Evolutionary conservation across 1,284 basidiomycete species (phyloP).

Genomic region (Inonotus obliquus): DNA sequence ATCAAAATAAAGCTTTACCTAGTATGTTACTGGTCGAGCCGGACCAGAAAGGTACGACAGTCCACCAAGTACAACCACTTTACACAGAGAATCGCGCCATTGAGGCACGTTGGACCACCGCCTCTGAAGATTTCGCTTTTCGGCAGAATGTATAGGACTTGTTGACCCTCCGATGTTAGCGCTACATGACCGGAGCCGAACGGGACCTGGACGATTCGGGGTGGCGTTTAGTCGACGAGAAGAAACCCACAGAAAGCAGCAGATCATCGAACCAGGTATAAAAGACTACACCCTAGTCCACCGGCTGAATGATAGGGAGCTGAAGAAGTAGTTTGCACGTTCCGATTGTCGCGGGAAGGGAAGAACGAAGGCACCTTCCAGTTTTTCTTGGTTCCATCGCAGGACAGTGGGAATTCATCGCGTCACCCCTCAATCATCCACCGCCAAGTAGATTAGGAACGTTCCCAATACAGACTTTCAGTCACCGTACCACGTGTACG

Average conservation of each 20-base stretch:
- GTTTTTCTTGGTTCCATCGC: not conserved
- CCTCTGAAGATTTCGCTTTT: not conserved
- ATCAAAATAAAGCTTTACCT: too few species aligned
- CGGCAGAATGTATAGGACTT: not conserved
- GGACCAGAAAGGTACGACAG: not conserved
- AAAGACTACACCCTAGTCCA: not conserved
- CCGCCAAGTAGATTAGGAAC: not conserved
- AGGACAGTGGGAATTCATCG: not conserved
- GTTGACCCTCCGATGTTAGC: not conserved
- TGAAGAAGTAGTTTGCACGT: not conserved
- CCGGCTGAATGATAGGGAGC: too few species aligned
- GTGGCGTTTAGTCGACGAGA: not conserved
- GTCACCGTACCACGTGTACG: slow-evolving; percentile 20
- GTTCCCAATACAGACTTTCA: not conserved
- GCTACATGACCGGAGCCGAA: not conserved
- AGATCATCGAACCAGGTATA: not conserved
- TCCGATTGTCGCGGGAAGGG: not conserved
- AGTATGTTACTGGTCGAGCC: too few species aligned
- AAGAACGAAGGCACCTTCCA: not conserved
- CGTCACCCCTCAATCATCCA: not conserved
- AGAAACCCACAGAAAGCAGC: not conserved
- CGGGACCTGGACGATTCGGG: not conserved
- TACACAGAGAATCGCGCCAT: not conserved
- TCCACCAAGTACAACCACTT: not conserved
- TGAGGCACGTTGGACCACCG: not conserved